A percentile compares a stretch with the other conserved stretches of the same genome.
Evolutionary conservation across 2,329 filamentous ascomycete genomes (phyloP).

Genomic region (Zymoseptoria ardabiliae): DNA sequence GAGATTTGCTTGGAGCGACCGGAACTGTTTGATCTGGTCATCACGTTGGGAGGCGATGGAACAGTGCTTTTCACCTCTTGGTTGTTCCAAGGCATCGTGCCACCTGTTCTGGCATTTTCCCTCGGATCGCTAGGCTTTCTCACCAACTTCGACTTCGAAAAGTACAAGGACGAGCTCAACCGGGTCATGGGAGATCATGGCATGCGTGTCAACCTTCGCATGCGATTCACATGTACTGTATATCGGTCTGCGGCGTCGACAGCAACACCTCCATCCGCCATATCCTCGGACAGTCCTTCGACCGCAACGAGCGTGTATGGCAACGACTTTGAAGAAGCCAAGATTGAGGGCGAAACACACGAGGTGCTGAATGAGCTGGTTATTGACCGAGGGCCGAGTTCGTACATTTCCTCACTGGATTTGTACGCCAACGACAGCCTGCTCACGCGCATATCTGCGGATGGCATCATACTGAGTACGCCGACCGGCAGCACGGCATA

Average conservation of each 20-base stretch:
- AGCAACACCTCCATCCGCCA: conserved; percentile 19
- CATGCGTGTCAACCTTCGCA: conserved; percentile 95
- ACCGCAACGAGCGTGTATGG: conserved; percentile 12
- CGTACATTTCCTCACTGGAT: conserved; percentile 94
- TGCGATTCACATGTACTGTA: conserved; percentile 98
- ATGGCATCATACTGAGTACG: conserved; percentile 96
- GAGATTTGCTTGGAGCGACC: conserved; percentile 90
- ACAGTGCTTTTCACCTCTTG: conserved; percentile 94
- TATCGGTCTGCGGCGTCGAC: conserved; percentile 56
- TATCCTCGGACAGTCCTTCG: conserved; percentile 26
- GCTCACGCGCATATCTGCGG: conserved; percentile 89
- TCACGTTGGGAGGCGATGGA: conserved; percentile 81
- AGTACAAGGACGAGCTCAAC: conserved; percentile 65
- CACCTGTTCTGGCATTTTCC: conserved; percentile 84
- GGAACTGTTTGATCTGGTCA: conserved; percentile 90
- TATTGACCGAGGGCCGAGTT: conserved; percentile 92
- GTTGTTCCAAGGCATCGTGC: conserved; percentile 92
- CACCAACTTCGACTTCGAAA: conserved; percentile 88
- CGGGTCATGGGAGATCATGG: conserved; percentile 88
- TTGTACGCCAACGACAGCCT: conserved; percentile 93
- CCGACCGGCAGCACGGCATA: conserved; percentile 89
- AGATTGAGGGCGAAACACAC: conserved; percentile 86
- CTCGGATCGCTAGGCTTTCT: conserved; percentile 89
- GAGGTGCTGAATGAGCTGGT: conserved; percentile 98
- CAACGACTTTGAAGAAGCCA: conserved; percentile 33